These are phyloP conservation scores for Nothopassalora personata DNA, from an alignment of 2,329 filamentous ascomycete species.

Conservation along the genomic window DNA sequence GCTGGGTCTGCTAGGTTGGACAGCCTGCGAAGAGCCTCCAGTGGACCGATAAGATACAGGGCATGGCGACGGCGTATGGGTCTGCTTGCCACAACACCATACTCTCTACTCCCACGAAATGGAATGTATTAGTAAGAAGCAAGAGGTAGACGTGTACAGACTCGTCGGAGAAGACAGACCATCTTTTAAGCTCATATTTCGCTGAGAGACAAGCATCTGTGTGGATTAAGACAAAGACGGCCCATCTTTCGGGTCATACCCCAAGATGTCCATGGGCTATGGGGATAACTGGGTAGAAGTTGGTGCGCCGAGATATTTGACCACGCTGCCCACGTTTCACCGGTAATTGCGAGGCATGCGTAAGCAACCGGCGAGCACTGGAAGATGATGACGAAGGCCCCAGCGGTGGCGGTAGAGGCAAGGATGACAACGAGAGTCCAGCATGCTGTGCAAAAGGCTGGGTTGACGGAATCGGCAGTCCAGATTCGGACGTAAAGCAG, in stretches of 20 bases:
- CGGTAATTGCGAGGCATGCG: background rate
- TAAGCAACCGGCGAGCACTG: conserved; percentile 7
- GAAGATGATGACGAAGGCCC: conserved; percentile 9
- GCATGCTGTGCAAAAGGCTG: conserved; percentile 4
- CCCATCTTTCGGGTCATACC: too few species aligned
- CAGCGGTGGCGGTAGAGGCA: background rate
- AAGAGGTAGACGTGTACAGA: conserved; percentile 1
- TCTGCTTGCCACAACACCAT: conserved; percentile 1
- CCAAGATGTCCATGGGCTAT: background rate
- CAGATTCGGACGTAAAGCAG: conserved; percentile 12
- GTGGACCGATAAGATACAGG: background rate
- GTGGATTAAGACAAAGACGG: too few species aligned
- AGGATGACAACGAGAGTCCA: conserved; percentile 5
- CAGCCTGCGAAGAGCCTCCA: background rate
- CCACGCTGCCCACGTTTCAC: background rate
- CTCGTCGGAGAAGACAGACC: background rate
- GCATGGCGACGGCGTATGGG: conserved; percentile 5
- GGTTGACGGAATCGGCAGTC: conserved; percentile 4
- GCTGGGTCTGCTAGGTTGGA: background rate
- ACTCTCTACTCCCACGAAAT: background rate
- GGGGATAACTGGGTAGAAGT: conserved; percentile 1
- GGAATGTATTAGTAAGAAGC: background rate
- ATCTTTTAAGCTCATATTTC: background rate
- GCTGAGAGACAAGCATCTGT: background rate
- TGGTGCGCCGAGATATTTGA: background rate